These are phyloP conservation scores for Cornus kousa DNA, from an alignment of 148 eudicot species.

Conservation along the genomic window DNA sequence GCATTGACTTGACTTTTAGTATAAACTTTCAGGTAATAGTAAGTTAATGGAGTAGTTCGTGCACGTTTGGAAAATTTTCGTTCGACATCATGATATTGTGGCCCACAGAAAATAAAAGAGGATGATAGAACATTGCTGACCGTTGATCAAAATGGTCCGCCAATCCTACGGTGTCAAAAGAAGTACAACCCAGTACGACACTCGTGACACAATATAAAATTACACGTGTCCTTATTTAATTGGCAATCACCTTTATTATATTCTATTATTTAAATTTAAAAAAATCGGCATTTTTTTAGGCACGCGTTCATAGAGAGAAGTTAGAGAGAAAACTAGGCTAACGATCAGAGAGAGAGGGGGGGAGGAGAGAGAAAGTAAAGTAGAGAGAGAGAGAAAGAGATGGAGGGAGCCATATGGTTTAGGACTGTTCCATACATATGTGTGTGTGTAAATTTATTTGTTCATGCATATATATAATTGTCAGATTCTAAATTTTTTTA, in stretches of 20 bases:
- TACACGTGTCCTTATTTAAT: not conserved
- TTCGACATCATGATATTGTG: not conserved
- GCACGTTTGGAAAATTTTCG: too few species aligned
- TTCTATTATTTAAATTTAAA: not conserved
- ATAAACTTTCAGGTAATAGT: too few species aligned
- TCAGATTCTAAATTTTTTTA: not conserved
- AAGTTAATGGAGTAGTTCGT: too few species aligned
- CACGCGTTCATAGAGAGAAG: not conserved
- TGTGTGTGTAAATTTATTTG: not conserved
- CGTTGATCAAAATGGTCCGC: not conserved
- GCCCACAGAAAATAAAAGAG: not conserved
- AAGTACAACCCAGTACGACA: not conserved
- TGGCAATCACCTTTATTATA: not conserved
- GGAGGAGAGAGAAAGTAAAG: not conserved
- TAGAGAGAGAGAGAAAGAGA: constrained; percentile 3
- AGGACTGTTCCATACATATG: not conserved
- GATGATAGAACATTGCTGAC: not conserved
- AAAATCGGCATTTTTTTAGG: not conserved
- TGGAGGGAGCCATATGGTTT: not conserved
- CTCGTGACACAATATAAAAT: not conserved
- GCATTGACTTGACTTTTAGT: too few species aligned
- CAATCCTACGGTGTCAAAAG: not conserved
- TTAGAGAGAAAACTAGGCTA: not conserved
- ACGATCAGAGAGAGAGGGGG: not conserved
- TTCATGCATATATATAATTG: not conserved